Conservation (phyloP, 1,284 basidiomycete genomes). For the Wolfiporia cocos region DNA sequence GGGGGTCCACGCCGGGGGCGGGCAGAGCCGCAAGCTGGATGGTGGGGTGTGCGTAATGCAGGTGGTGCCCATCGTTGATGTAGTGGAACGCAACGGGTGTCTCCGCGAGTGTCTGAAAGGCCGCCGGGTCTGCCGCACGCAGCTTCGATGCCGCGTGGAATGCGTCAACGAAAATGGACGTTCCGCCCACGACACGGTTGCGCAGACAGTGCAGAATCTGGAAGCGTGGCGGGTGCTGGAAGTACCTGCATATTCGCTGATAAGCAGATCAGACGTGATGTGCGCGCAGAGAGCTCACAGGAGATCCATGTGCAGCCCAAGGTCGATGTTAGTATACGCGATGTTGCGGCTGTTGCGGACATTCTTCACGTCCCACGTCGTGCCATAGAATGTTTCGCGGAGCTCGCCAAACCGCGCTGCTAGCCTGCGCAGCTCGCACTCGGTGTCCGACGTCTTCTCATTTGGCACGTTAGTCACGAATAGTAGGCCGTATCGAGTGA, state of each 20-base stretch:
- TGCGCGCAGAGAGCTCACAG: conserved; percentile 46
- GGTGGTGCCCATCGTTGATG: conserved; percentile 84
- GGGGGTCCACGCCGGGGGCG: conserved; percentile 7
- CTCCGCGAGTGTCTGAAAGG: conserved; percentile 56
- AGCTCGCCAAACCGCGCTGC: conserved; percentile 70
- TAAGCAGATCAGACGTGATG: conserved; percentile 1
- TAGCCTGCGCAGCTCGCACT: conserved; percentile 63
- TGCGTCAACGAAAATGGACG: conserved; percentile 87
- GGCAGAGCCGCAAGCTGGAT: conserved; percentile 52
- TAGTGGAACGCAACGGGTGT: conserved; percentile 85
- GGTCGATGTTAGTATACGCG: conserved; percentile 88
- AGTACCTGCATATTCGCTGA: conserved; percentile 54
- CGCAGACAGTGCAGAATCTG: conserved; percentile 89
- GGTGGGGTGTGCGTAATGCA: conserved; percentile 76
- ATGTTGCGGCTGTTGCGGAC: conserved; percentile 79
- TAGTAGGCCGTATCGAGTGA: conserved; percentile 48
- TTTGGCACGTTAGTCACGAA: conserved; percentile 58
- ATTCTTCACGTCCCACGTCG: conserved; percentile 87
- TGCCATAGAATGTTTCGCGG: conserved; percentile 88
- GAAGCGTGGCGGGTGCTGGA: conserved; percentile 84
- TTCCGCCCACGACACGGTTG: conserved; percentile 81
- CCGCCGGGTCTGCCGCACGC: conserved; percentile 39
- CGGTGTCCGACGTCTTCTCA: conserved; percentile 42
- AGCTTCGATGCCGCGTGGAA: conserved; percentile 63
- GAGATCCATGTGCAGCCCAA: conserved; percentile 92